phyloP scores from a whole-genome alignment of 345 rosid species.

The Bruguiera sexangula region DNA sequence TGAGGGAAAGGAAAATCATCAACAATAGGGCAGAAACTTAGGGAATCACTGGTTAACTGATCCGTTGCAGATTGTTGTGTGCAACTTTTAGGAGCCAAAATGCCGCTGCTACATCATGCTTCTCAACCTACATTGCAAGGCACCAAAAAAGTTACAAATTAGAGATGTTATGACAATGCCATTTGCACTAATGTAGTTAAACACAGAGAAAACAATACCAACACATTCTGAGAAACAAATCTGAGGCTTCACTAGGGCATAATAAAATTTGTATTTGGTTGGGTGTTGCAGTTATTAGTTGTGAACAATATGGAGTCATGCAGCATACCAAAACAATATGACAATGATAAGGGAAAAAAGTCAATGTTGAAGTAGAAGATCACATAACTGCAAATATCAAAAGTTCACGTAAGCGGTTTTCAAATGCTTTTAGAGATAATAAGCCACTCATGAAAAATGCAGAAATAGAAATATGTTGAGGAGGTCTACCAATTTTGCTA shows the following conservation, averaged over 20 bases:
- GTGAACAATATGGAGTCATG: conserved; percentile 19
- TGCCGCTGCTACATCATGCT: conserved; percentile 75
- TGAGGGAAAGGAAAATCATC: neutral
- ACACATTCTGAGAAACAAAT: conserved; percentile 89
- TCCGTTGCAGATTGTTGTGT: conserved; percentile 95
- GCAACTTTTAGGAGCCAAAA: conserved; percentile 89
- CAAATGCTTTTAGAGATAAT: too few species aligned
- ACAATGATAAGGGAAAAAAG: neutral
- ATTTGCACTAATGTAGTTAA: neutral
- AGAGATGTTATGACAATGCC: neutral
- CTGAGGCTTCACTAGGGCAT: conserved; percentile 96
- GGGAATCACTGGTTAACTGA: conserved; percentile 70
- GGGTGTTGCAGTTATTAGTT: conserved; percentile 98
- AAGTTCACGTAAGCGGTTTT: too few species aligned
- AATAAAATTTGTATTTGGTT: conserved; percentile 91
- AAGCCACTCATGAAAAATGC: too few species aligned
- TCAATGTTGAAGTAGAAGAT: too few species aligned
- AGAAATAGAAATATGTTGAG: too few species aligned
- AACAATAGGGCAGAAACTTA: neutral
- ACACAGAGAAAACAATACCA: conserved; percentile 21
- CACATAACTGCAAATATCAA: too few species aligned
- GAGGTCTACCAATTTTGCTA: too few species aligned
- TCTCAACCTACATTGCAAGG: conserved; percentile 56
- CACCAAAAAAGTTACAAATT: conserved; percentile 6
- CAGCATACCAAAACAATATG: neutral